Evolutionary conservation across 108 stramenopile genomes (phyloP).

Genomic region (Asterionellopsis glacialis): DNA sequence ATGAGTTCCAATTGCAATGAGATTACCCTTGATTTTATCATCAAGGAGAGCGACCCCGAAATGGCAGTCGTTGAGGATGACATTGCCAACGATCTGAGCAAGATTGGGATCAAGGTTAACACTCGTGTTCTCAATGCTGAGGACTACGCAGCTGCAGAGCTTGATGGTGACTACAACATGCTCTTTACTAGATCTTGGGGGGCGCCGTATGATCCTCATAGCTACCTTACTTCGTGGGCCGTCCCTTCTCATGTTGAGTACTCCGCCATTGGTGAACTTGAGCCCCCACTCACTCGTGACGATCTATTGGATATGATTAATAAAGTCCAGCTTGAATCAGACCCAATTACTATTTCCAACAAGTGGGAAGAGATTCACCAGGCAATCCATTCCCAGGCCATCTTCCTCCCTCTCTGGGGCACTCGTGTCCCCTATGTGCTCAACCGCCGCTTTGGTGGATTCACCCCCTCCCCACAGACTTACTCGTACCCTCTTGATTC

Average conservation of each 20-base stretch:
- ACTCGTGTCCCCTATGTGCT: too few species aligned
- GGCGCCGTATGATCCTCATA: conserved; percentile 63
- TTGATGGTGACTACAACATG: conserved; percentile 44
- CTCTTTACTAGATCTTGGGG: conserved; percentile 59
- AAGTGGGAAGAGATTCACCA: conserved; percentile 46
- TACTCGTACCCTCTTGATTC: too few species aligned
- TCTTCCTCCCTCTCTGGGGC: too few species aligned
- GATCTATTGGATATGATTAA: conserved; percentile 30
- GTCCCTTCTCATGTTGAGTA: conserved; percentile 46
- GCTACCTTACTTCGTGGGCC: conserved; percentile 44
- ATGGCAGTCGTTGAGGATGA: conserved; percentile 55
- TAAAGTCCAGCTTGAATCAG: conserved; percentile 25
- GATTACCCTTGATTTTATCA: conserved; percentile 29
- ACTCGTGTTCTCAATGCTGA: conserved; percentile 19
- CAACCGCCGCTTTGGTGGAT: too few species aligned
- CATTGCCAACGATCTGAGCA: conserved; percentile 33
- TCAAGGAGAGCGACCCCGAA: conserved; percentile 42
- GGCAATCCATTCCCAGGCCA: conserved; percentile 44
- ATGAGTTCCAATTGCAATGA: conserved; percentile 16
- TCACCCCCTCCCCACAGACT: too few species aligned
- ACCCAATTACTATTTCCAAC: conserved; percentile 6
- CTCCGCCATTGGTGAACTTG: conserved; percentile 28
- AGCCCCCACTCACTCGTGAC: conserved; percentile 42
- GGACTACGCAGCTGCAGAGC: conserved; percentile 27
- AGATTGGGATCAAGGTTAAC: conserved; percentile 47